Base-by-base conservation (phyloP, 768 basidiomycete genomes). In the Lenzites betulinus region DNA sequence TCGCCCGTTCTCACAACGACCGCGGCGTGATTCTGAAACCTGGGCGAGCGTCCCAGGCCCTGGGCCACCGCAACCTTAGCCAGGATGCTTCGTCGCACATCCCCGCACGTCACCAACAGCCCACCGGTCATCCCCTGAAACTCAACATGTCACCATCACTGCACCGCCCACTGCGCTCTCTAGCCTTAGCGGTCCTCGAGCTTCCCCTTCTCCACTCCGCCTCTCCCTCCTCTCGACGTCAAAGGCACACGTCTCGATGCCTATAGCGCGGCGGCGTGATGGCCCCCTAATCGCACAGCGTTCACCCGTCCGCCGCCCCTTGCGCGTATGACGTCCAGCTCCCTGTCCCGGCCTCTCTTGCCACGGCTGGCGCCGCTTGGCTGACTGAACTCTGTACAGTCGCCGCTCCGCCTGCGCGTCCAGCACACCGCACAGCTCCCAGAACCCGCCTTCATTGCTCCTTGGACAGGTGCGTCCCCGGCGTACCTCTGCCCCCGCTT, bases 11-110 rank as follows among this genome's bases (percentile, higher is more conserved):
- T 51, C 60, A 61, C 53, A 26, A 44, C 60, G 60, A 61, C 60
- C 49, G 54, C 59, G 30, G 25, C 51, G 61, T 63, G 61, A 53
- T 63, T 63, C 61, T 63, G 61, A 63, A 63, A 63, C 60, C 20
- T n/a, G 39, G 11, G 48, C 48, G 48, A 50, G 48, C 26, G 56
- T 38, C 38, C 48, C 48, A 35, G 48, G 47, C 47, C 41, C 48
- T 44, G 47, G 60, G 36, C 46, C 42, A 36, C 35, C 30, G 41
- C 49, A 61, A 23, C 54, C 48, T 55, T 55, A 44, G 48, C 20
- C 48, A 25, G 60, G 42, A 41, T 39, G 25, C 48, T 55, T 55
- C 48, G 36, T 35, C 53, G 54, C 60, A 48, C 48, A 51, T 61
- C 48, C 60, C 54, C 53, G 47, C 43, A 51, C 42, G 54, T 51